Conservation (phyloP, 495 filamentous ascomycete genomes). For the Podospora appendiculata region DNA sequence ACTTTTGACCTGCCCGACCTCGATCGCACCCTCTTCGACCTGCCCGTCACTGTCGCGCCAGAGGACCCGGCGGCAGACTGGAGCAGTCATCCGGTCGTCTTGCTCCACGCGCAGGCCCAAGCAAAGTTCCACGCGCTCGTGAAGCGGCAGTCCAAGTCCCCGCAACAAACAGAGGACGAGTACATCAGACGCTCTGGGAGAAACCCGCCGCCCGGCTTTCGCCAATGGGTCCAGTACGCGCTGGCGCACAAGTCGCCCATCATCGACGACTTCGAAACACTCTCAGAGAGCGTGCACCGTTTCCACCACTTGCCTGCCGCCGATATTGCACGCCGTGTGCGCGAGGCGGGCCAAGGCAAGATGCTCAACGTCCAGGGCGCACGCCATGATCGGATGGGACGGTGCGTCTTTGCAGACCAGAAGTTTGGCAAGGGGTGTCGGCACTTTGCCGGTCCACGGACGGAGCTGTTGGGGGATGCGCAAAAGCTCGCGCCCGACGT, state of each 20-base stretch:
- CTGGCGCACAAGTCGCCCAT: conserved; percentile 47
- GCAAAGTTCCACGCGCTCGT: conserved; percentile 27
- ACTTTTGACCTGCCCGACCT: too few relatives aligned
- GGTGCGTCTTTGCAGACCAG: not conserved
- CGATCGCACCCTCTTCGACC: too few relatives aligned
- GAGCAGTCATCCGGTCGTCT: too few relatives aligned
- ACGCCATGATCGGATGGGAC: not conserved
- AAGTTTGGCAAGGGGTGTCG: not conserved
- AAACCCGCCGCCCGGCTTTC: conserved; percentile 62
- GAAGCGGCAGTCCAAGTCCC: conserved; percentile 37
- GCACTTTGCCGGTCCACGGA: not conserved
- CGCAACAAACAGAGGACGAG: conserved; percentile 35
- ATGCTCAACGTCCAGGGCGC: not conserved
- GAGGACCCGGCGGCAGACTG: too few relatives aligned
- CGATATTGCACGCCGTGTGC: not conserved
- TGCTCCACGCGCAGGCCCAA: too few relatives aligned
- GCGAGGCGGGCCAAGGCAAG: not conserved
- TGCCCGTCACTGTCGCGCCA: too few relatives aligned
- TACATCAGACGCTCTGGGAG: conserved; percentile 46
- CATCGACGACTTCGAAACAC: conserved; percentile 62
- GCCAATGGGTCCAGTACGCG: conserved; percentile 58
- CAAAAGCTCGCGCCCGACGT: conserved; percentile 52
- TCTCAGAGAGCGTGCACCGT: conserved; percentile 58
- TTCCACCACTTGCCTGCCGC: conserved; percentile 53
- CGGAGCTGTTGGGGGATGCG: not conserved